Conservation (phyloP, 306 rosid species). For the Pachyrhizus erosus region DNA sequence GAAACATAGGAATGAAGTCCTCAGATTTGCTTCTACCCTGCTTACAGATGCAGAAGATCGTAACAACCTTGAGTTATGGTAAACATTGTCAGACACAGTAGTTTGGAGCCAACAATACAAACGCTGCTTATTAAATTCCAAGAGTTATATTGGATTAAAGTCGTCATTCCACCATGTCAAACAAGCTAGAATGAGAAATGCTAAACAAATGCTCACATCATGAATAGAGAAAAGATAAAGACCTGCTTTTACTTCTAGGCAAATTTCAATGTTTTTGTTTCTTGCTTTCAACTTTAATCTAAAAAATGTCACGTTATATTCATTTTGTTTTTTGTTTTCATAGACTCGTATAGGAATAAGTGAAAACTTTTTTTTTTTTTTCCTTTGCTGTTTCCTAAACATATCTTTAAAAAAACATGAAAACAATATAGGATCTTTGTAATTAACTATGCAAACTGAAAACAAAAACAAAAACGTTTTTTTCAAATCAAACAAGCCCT, state of each 20-base stretch:
- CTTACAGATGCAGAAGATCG: conserved; percentile 19
- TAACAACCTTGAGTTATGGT: not conserved
- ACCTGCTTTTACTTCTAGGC: not conserved
- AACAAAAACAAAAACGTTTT: not conserved
- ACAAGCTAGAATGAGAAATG: not conserved
- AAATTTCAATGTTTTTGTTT: not conserved
- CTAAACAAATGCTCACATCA: not conserved
- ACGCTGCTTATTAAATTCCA: not conserved
- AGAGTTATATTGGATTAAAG: not conserved
- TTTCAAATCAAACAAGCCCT: not conserved
- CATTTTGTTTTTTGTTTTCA: not conserved
- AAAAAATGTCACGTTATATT: not conserved
- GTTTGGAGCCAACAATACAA: not conserved
- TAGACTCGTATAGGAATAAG: not conserved
- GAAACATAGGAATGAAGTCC: not conserved
- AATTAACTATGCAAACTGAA: not conserved
- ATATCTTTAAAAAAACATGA: not conserved
- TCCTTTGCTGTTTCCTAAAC: not conserved
- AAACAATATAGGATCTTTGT: not conserved
- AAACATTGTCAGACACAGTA: conserved; percentile 15
- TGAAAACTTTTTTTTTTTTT: not conserved
- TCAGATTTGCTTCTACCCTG: not conserved
- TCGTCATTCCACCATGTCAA: not conserved
- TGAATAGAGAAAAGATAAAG: not conserved
- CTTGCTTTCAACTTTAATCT: not conserved